Evolutionary conservation across 768 basidiomycete genomes (phyloP).

Genomic region (Amanita pallidorosea): DNA sequence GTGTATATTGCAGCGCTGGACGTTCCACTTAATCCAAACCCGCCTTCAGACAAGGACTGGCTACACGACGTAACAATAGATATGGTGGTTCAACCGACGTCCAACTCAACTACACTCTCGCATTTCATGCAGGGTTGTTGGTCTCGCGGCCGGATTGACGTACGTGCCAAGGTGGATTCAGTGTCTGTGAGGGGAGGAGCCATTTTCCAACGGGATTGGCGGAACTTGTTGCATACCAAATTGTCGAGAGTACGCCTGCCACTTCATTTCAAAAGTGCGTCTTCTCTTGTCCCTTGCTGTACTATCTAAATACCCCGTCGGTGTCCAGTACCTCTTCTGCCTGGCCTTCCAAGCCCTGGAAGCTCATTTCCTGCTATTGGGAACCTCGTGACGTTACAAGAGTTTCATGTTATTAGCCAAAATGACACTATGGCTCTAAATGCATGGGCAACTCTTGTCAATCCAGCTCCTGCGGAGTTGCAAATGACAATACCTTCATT

Average conservation of each 20-base stretch:
- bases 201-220: constrained; percentile 35
- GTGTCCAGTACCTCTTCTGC: constrained; percentile 46
- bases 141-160: constrained; percentile 36
- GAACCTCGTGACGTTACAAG: constrained; percentile 48
- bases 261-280: constrained; percentile 45
- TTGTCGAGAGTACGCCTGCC: constrained; percentile 34
- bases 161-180: constrained; percentile 30
- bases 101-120: constrained; percentile 34
- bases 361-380: constrained; percentile 42
- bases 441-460: constrained; percentile 46
- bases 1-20: constrained; percentile 40
- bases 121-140: constrained; percentile 50
- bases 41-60: constrained; percentile 45
- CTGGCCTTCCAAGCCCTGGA: constrained; percentile 57
- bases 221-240: constrained; percentile 24
- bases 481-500: constrained; percentile 42
- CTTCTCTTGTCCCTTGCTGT: constrained; percentile 1
- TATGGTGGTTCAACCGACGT: constrained; percentile 41
- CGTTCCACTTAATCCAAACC: constrained; percentile 44
- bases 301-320: constrained; percentile 5
- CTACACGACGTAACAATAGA: constrained; percentile 41
- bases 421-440: constrained; percentile 24
- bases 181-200: constrained; percentile 43
- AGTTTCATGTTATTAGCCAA: constrained; percentile 34
- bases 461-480: constrained; percentile 44